Base-by-base conservation (phyloP, 352 stramenopile species). In the Phytophthora fragariae region DNA sequence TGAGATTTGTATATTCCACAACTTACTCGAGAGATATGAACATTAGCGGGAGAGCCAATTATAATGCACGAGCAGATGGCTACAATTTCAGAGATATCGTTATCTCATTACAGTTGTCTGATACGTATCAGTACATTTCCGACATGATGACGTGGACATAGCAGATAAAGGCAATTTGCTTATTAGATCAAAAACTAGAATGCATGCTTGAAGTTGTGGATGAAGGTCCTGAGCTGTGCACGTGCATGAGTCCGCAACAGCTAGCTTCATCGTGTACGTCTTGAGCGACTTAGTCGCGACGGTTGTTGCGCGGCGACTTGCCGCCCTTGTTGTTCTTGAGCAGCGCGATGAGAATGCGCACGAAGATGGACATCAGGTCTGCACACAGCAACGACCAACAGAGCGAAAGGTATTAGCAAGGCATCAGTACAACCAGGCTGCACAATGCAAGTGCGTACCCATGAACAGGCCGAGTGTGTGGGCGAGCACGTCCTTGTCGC, bases 281-380 rank as follows among this genome's bases (percentile, higher is more conserved):
- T 52, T 19, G 44, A n/a, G 8, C 11, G 44, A 33, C 61, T 79
- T 79, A 84, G 61, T 76, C 49, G 17, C 71, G 74, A 73, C 58
- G 75, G 24, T 71, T 80, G 17, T 49, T 54, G 35, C 62, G 62
- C 50, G 77, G 64, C 62, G 80, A 88, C 57, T 92, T 90, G 44
- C 86, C 72, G 53, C 79, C 73, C 12, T 80, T 80, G 24, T 77
- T 77, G 73, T 93, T 95, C 64, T 88, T 69, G 11, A 97, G 67
- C 17, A 97, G 72, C 60, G 96, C 92, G 60, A 94, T 76, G 59
- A 95, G 75, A 33, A 97, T 85, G 79, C 92, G 90, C 52, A 97
- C 86, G 58, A 97, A 97, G 68, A 97, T 95, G 58, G 81, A 92
- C 57, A 96, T 80, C 31, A 97, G 88, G 69, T 97, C 92, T 93